Conservation (phyloP, 352 stramenopile genomes). For the Phytophthora aleatoria region DNA sequence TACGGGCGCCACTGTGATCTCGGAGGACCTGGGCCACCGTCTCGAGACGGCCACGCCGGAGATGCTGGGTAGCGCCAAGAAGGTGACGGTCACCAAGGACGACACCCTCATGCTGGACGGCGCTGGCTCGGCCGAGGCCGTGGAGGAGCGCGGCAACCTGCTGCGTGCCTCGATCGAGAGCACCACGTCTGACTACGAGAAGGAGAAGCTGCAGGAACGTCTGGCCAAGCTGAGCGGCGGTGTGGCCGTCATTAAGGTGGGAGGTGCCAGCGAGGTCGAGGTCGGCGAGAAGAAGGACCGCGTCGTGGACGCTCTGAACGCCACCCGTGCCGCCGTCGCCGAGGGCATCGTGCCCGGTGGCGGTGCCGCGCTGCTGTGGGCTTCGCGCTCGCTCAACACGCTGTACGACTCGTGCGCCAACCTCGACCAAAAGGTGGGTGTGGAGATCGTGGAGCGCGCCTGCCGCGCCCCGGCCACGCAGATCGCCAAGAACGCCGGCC, state of each 20-base stretch:
- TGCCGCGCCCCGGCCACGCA: conserved; percentile 95
- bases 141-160: conserved; percentile 97
- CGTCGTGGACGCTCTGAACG: conserved; percentile 99
- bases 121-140: conserved; percentile 90
- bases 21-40: conserved; percentile 98
- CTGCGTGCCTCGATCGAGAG: conserved; percentile 95
- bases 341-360: conserved; percentile 99
- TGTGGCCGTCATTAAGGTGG: conserved; percentile 99
- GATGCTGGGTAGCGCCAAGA: conserved; percentile 95
- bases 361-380: conserved; percentile 97
- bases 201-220: conserved; percentile 99
- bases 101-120: conserved; percentile 99
- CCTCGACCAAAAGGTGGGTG: conserved; percentile 98
- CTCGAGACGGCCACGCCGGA: conserved; percentile 96
- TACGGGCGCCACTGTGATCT: conserved; percentile 98
- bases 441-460: conserved; percentile 97
- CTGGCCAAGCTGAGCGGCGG: conserved; percentile 99
- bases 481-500: conserved; percentile 98
- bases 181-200: conserved; percentile 99
- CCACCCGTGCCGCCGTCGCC: conserved; percentile 98
- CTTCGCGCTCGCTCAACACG: conserved; percentile 90
- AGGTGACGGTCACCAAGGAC: conserved; percentile 98
- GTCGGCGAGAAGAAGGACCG: conserved; percentile 99
- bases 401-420: conserved; percentile 92
- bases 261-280: conserved; percentile 98